phyloP scores from a whole-genome alignment of 495 filamentous ascomycete species.

The Penicillium diatomitis region DNA sequence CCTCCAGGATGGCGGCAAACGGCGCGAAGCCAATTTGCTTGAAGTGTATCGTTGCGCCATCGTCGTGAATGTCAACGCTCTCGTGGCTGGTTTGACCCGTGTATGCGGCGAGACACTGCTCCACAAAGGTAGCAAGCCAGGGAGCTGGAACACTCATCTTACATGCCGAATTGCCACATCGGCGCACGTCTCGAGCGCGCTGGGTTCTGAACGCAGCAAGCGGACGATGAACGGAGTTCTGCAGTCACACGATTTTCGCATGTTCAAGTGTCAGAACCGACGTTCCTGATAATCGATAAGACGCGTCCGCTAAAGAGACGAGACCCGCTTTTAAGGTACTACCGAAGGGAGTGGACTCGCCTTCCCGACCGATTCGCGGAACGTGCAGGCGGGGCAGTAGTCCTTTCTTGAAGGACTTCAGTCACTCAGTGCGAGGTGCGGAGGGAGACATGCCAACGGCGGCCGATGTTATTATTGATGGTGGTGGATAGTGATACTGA shows the following conservation, averaged over 20 bases:
- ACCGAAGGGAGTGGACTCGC: no score
- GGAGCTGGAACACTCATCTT: slow-evolving; percentile 19
- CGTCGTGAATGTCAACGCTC: slow-evolving; percentile 22
- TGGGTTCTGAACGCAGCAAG: background rate
- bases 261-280: slow-evolving; percentile 1
- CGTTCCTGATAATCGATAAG: slow-evolving; percentile 14
- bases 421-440: no score
- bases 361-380: no score
- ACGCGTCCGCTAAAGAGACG: background rate
- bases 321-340: background rate
- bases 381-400: no score
- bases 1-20: slow-evolving; percentile 16
- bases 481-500: no score
- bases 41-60: slow-evolving; percentile 33
- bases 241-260: background rate
- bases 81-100: slow-evolving; percentile 3
- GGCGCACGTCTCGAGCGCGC: no score
- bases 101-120: slow-evolving; percentile 20
- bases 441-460: no score
- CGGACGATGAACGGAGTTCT: background rate
- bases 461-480: no score
- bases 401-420: no score
- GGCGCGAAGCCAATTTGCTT: background rate
- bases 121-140: slow-evolving; percentile 28
- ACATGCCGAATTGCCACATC: background rate